A percentile compares a stretch with the other conserved stretches of the same genome.
phyloP scores from a whole-genome alignment of 257 asterid genomes.

The Orobanche coerulescens region DNA sequence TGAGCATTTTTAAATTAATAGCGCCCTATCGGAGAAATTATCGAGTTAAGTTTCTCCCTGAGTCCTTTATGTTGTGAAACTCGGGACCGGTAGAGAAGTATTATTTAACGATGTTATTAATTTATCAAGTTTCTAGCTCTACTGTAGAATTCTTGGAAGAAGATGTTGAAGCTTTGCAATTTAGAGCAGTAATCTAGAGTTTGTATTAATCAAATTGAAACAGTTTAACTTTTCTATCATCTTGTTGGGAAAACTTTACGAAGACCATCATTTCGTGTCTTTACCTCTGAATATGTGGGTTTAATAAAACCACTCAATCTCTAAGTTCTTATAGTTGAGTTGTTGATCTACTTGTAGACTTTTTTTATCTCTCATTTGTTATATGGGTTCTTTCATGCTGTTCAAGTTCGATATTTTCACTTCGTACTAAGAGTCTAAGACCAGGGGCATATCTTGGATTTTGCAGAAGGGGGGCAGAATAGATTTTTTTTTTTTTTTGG shows the following conservation, averaged over 20 bases:
- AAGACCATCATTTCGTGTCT: neutral
- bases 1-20: too few species aligned
- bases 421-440: too few species aligned
- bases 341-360: neutral
- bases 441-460: too few species aligned
- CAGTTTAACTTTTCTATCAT: neutral
- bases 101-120: too few species aligned
- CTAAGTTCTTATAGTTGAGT: neutral
- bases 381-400: neutral
- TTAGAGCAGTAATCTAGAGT: neutral
- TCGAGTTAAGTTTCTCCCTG: too few species aligned
- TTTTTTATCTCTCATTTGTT: neutral
- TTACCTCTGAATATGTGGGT: neutral
- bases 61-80: too few species aligned
- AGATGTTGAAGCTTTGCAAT: neutral
- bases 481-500: too few species aligned
- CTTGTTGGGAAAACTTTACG: neutral
- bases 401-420: neutral
- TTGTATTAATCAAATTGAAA: neutral
- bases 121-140: too few species aligned
- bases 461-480: too few species aligned
- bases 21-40: too few species aligned
- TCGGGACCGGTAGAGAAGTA: too few species aligned
- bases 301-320: neutral
- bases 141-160: too few species aligned